Base-by-base conservation (phyloP, 2,329 filamentous ascomycete species). In the Diaporthe citri region DNA sequence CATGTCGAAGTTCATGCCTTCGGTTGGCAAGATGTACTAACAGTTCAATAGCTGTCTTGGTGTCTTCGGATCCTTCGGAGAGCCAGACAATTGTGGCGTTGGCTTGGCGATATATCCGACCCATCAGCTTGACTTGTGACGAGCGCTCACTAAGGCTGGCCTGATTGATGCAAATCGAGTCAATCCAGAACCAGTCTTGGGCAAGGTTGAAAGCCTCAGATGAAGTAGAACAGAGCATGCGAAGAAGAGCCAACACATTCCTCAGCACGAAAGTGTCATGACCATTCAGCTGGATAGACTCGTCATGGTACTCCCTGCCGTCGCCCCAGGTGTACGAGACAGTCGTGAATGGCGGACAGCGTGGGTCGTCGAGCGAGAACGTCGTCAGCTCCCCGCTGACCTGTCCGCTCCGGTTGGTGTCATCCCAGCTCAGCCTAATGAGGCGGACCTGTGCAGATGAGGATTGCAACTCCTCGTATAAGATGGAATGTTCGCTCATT, bases 141-240 rank as follows among this genome's bases (percentile, higher is more conserved):
- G 67, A 43, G 34, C 73, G 73, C 73, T 74, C 73, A 20, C 36
- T 52, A 2, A 72, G n/a, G 17, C 66, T 43, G 13, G 36, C 41
- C 67, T 74, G 73, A 31, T 74, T 66, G 67, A 74, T 74, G 57
- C 73, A 74, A 25, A 74, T 66, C 28, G 73, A 74, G 57, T 74
- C 73, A 36, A 74, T 74, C 73, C 73, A 74, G 31, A 74, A 66
- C 73, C 73, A 74, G 13, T 71, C 39, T 2, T 74, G n/a, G 7
- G 31, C 48, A 20, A 56, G 48, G 6, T 64, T 20, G 20, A 74
- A 57, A 2, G 28, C 39, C 15, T 56, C 67, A 25, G 22, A n/a
- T 12, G 39, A 36, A 22, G 41, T 41, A 22, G 31, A 59, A 39
- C 73, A 72, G n/a, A 74, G 25, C 73, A 74, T 74, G 57, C 57